phyloP scores from a whole-genome alignment of 495 filamentous ascomycete genomes.

The Xylaria venustula region DNA sequence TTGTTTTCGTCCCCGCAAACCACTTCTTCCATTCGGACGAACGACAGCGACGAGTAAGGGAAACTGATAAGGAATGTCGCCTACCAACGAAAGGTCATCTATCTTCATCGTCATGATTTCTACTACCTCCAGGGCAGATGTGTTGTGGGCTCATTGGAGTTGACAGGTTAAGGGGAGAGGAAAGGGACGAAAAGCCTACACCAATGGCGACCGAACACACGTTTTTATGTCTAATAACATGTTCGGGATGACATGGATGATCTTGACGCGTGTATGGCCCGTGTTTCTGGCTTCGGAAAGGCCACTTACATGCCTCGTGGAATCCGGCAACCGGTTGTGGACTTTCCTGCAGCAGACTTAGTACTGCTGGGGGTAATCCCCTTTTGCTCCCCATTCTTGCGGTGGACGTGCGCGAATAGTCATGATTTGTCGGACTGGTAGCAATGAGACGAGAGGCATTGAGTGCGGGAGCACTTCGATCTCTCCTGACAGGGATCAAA shows the following conservation, averaged over 20 bases:
- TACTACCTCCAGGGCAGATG: neutral
- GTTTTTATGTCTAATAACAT: neutral
- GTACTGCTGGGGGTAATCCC: neutral
- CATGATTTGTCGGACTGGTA: neutral
- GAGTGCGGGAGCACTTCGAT: neutral
- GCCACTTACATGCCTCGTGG: neutral
- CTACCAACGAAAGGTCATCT: conserved; percentile 4
- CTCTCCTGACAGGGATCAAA: neutral
- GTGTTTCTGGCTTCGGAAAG: neutral
- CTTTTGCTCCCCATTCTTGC: neutral
- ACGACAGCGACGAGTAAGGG: conserved; percentile 5
- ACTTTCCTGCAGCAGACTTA: neutral
- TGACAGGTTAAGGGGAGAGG: neutral
- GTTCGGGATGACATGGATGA: neutral
- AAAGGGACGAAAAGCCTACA: neutral
- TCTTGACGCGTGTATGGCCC: neutral
- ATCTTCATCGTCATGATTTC: conserved; percentile 3
- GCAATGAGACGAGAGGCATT: neutral
- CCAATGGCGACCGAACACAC: neutral
- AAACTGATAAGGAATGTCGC: neutral
- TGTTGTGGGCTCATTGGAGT: neutral
- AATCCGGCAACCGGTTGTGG: neutral
- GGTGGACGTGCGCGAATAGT: neutral
- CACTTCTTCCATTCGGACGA: conserved; percentile 1
- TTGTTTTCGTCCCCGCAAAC: neutral